Base-by-base conservation (phyloP, 179 eudicot species). In the Actinidia polygama region DNA sequence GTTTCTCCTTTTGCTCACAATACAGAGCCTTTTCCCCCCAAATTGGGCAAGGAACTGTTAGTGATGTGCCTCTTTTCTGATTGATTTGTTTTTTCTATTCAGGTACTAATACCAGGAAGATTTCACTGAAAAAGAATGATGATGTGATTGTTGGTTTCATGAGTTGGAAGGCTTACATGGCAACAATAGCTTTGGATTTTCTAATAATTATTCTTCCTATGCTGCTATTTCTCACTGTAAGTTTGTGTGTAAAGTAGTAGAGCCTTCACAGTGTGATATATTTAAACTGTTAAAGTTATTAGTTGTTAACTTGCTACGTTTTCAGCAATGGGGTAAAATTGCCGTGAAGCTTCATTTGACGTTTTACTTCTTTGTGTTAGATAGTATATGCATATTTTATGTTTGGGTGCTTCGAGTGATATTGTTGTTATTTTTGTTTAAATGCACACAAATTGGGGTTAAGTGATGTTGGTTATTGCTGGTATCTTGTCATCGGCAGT, bases 211-310 rank as follows among this genome's bases (percentile, higher is more conserved):
- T 91, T 80, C 82, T 95, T 81, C 98, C 99, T 36, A 11, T 86
- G 47, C 86, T 91, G 74, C 86, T 93, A 77, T 74, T 91, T 84
- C 79, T 90, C 75, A 93, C 98, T 46, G 99, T 96, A 91, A 93
- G 98, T 92, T 61, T 79, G 83, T 62, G 79, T n/a, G n/a, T 3
- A 11, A 67, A 30, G 12, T 67, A 73, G 5, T 18, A 30, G 57
- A 49, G 44, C 23, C 40, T 30, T 62, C 19, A 30, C 49, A 18
- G 53, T 79, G 44, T 12, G 15, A 63, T 64, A 16, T 23, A 46
- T 63, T 21, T 14, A 1, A 61, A 46, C 12, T 44, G 12, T 70
- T 70, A 19, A 19, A 7, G 19, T 46, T 19, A 40, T 46, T 46
- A 46, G 5, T 11, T 70, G n/a, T n/a, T n/a, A n/a, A n/a, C n/a